phyloP scores from a whole-genome alignment of 257 asterid genomes.

The Solanum rostratum region DNA sequence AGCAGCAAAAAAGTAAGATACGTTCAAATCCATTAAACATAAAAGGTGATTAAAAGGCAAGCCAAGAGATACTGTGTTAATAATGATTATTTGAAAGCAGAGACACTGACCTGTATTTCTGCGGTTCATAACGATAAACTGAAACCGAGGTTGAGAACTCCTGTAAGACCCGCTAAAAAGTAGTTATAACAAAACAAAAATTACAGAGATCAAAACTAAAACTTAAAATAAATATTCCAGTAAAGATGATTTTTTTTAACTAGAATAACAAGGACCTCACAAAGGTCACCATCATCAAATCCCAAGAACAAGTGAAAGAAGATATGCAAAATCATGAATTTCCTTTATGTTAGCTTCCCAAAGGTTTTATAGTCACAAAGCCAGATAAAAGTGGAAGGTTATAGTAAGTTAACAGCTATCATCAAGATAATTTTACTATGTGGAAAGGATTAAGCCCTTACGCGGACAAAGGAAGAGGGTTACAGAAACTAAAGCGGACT shows the following conservation, averaged over 20 bases:
- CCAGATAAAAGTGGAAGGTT: neutral
- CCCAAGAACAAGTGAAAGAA: neutral
- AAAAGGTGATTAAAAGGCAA: neutral
- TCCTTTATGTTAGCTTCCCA: neutral
- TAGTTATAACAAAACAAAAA: neutral
- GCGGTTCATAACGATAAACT: slow-evolving; percentile 88
- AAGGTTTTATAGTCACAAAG: neutral
- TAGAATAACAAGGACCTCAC: neutral
- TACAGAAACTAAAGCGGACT: neutral
- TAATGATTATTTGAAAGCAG: neutral
- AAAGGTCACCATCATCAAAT: neutral
- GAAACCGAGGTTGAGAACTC: slow-evolving; percentile 76
- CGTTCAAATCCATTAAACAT: neutral
- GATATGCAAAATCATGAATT: neutral
- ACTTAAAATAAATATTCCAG: neutral
- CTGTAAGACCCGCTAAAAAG: slow-evolving; percentile 30
- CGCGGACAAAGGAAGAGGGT: neutral
- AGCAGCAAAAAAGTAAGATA: neutral
- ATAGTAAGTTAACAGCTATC: neutral
- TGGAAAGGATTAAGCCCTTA: neutral
- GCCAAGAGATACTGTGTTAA: neutral
- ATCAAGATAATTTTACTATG: neutral
- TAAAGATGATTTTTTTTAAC: neutral
- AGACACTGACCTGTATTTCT: slow-evolving; percentile 55
- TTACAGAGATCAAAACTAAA: neutral